These are phyloP conservation scores for Aspergillus spinulosporus DNA, from an alignment of 2,329 filamentous ascomycete species.

Conservation along the genomic window DNA sequence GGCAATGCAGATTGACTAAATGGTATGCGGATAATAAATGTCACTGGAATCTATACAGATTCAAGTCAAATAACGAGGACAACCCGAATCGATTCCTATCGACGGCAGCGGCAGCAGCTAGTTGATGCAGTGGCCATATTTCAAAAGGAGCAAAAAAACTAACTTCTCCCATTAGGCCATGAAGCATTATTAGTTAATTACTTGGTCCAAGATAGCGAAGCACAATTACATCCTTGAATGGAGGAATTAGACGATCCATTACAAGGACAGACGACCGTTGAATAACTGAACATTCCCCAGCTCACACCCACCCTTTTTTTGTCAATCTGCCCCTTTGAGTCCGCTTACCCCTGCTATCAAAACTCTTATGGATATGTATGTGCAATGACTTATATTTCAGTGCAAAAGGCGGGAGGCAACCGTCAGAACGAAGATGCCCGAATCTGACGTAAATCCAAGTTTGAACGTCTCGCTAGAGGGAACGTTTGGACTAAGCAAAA, in stretches of 20 bases:
- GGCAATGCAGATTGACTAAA: not conserved
- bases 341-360: conserved; percentile 24
- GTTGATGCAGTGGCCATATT: not conserved
- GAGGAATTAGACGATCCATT: conserved; percentile 10
- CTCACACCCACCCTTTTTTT: conserved; percentile 18
- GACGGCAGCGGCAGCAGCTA: not conserved
- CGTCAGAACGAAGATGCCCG: conserved; percentile 23
- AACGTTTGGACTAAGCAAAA: conserved; percentile 61
- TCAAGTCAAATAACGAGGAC: not conserved
- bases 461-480: conserved; percentile 6
- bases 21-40: not conserved
- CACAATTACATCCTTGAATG: conserved; percentile 20
- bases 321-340: conserved; percentile 21
- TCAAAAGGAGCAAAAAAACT: not conserved
- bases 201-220: conserved; percentile 5
- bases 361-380: conserved; percentile 32
- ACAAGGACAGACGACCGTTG: conserved; percentile 15
- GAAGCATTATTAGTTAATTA: conserved; percentile 14
- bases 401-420: conserved; percentile 24
- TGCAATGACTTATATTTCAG: conserved; percentile 26
- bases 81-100: not conserved
- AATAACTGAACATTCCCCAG: conserved; percentile 15
- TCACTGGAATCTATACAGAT: not conserved
- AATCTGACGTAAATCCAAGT: conserved; percentile 22
- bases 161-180: conserved; percentile 11